Evolutionary conservation across 2,329 filamentous ascomycete species (phyloP).

Genomic region (Verticillium klebahnii): DNA sequence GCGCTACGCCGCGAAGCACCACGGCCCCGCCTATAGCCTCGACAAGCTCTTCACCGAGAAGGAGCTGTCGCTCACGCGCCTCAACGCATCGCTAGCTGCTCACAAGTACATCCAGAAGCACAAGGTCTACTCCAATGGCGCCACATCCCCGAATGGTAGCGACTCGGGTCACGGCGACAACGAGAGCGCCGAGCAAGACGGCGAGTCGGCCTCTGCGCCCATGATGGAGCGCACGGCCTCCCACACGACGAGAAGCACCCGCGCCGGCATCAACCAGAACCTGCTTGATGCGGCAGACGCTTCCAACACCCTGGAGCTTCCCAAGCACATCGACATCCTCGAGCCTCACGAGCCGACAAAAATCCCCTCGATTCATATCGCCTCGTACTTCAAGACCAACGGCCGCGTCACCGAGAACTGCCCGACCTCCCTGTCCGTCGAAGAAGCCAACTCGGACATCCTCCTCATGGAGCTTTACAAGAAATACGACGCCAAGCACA

Average conservation of each 20-base stretch:
- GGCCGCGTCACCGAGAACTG: constrained; percentile 51
- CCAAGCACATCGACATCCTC: constrained; percentile 53
- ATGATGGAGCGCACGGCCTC: constrained; percentile 61
- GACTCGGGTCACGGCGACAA: constrained; percentile 47
- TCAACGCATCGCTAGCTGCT: constrained; percentile 55
- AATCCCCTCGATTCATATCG: constrained; percentile 52
- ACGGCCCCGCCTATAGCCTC: constrained; percentile 59
- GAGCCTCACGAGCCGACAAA: constrained; percentile 50
- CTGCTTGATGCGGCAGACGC: constrained; percentile 58
- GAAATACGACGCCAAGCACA: constrained; percentile 49
- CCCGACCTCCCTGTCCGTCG: constrained; percentile 42
- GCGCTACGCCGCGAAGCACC: constrained; percentile 47
- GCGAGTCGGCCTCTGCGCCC: constrained; percentile 41
- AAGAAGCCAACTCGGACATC: constrained; percentile 51
- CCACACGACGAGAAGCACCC: constrained; percentile 59
- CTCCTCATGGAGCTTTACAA: constrained; percentile 54
- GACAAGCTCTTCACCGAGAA: constrained; percentile 69
- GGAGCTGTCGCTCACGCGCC: constrained; percentile 63
- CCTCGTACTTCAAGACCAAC: constrained; percentile 56
- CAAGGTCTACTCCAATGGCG: constrained; percentile 42
- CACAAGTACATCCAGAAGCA: constrained; percentile 59
- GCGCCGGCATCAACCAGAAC: constrained; percentile 48
- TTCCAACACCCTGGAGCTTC: constrained; percentile 54
- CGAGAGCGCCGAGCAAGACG: constrained; percentile 44
- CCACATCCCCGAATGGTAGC: constrained; percentile 47